phyloP scores from a whole-genome alignment of 1,284 basidiomycete genomes.

The Irpex rosettiformis region DNA sequence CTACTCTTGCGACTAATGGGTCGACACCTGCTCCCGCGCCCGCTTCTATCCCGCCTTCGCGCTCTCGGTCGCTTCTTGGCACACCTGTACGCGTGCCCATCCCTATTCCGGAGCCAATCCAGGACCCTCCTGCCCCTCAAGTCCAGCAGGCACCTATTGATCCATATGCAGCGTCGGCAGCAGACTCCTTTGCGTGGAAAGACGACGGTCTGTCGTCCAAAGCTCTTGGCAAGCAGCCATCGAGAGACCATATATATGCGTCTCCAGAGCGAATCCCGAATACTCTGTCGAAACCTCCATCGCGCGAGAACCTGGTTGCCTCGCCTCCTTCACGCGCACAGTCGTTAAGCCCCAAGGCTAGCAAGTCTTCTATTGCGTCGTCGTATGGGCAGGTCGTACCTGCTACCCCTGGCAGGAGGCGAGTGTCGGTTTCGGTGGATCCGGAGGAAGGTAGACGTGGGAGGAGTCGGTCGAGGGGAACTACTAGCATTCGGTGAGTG shows the following conservation, averaged over 20 bases:
- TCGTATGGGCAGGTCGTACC: conserved; percentile 27
- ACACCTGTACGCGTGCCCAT: neutral
- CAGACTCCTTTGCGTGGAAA: conserved; percentile 24
- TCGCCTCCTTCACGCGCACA: conserved; percentile 5
- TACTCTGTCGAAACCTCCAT: conserved; percentile 5
- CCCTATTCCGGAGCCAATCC: neutral
- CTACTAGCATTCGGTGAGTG: conserved; percentile 30
- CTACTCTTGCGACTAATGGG: conserved; percentile 10
- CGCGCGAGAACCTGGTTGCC: conserved; percentile 4
- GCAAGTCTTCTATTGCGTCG: conserved; percentile 27
- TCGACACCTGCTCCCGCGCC: conserved; percentile 9
- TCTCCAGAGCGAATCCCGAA: conserved; percentile 15
- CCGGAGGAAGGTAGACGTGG: conserved; percentile 22
- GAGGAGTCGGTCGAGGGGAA: conserved; percentile 20
- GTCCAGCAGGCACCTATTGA: conserved; percentile 3
- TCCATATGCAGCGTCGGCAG: conserved; percentile 8
- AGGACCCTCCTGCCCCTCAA: neutral
- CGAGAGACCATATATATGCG: conserved; percentile 2
- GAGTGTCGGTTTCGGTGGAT: conserved; percentile 19
- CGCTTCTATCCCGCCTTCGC: neutral
- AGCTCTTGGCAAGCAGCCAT: neutral
- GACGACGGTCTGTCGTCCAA: conserved; percentile 14
- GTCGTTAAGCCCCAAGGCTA: conserved; percentile 21
- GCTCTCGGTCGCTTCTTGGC: neutral
- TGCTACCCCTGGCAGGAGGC: conserved; percentile 14